phyloP scores from a whole-genome alignment of 306 rosid species.

The Adenanthera pavonina region DNA sequence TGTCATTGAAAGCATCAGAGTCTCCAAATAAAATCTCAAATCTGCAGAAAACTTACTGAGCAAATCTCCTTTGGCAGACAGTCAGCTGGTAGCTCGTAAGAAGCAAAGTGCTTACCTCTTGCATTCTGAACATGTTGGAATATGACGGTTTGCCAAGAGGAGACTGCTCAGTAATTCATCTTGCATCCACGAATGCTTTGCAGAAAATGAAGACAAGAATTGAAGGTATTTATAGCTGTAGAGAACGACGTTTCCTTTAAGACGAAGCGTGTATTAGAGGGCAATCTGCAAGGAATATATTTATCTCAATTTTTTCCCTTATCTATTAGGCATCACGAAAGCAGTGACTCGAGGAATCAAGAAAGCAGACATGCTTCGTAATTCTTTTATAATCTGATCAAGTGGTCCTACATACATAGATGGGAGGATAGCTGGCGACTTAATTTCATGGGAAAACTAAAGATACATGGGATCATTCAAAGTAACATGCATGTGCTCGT shows the following conservation, averaged over 20 bases:
- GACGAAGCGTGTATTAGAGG: background rate
- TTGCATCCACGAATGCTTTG: background rate
- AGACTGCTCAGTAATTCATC: constrained; percentile 30
- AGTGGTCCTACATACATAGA: background rate
- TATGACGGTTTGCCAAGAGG: constrained; percentile 26
- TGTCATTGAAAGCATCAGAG: background rate
- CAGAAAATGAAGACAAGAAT: background rate
- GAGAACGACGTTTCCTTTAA: background rate
- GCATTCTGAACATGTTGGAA: background rate
- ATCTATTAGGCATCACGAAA: constrained; percentile 11
- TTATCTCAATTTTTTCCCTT: background rate
- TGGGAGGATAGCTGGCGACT: too few species aligned
- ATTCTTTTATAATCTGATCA: background rate
- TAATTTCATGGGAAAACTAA: too few species aligned
- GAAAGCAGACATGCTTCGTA: background rate
- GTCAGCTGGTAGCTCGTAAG: background rate
- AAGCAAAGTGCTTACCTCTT: background rate
- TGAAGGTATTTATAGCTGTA: constrained; percentile 4
- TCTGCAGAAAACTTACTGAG: constrained; percentile 14
- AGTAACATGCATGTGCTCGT: too few species aligned
- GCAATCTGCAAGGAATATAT: constrained; percentile 2
- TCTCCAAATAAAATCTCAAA: background rate
- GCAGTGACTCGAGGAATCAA: constrained; percentile 9
- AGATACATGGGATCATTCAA: too few species aligned
- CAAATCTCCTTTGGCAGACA: constrained; percentile 40